These are phyloP conservation scores for Zygotorulaspora sp. DNA, from an alignment of 805 yeast species.

Conservation along the genomic window DNA sequence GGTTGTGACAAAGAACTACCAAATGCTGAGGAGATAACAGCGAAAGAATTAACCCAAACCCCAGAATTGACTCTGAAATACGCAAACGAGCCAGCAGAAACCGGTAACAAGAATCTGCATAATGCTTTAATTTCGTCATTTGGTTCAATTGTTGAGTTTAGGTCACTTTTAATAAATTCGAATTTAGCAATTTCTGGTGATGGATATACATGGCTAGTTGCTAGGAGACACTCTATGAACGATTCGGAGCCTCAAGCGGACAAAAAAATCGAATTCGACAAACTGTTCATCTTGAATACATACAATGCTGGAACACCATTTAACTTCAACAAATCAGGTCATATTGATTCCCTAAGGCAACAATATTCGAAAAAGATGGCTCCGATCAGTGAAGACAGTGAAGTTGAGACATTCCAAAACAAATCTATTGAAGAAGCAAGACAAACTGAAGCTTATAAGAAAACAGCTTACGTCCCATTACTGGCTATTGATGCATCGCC, in stretches of 20 bases:
- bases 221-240: conserved; percentile 34
- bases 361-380: conserved; percentile 24
- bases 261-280: conserved; percentile 35
- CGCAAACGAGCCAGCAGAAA: conserved; percentile 34
- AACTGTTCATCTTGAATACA: conserved; percentile 70
- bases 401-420: conserved; percentile 10
- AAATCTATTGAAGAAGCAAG: conserved; percentile 39
- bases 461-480: conserved; percentile 47
- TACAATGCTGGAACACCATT: conserved; percentile 86
- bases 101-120: conserved; percentile 34
- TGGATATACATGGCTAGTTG: conserved; percentile 88
- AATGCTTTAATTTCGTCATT: conserved; percentile 56
- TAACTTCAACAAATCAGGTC: conserved; percentile 49
- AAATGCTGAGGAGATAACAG: conserved; percentile 19
- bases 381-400: conserved; percentile 12
- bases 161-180: conserved; percentile 62
- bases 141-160: conserved; percentile 74
- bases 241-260: conserved; percentile 14
- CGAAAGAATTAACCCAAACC: conserved; percentile 40
- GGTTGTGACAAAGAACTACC: conserved; percentile 20
- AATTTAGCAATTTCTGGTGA: conserved; percentile 76
- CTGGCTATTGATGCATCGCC: conserved; percentile 71
- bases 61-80: conserved; percentile 37
- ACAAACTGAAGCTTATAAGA: conserved; percentile 26
- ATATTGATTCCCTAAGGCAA: conserved; percentile 31